Percentiles rank a stretch among this genome's conserved stretches.
phyloP scores from a whole-genome alignment of 768 basidiomycete genomes.

The Suillus occidentalis region DNA sequence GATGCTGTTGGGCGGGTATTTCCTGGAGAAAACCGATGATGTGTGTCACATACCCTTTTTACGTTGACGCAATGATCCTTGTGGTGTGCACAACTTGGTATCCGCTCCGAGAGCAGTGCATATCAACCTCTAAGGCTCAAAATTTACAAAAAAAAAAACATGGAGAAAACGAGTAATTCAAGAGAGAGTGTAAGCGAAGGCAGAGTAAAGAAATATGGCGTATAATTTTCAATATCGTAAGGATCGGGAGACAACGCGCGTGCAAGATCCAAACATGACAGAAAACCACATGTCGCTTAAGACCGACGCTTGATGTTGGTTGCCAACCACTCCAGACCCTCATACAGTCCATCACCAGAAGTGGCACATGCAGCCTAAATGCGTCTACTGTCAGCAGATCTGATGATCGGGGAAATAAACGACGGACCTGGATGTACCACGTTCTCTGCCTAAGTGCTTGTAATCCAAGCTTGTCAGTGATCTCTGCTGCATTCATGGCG shows the following conservation, averaged over 20 bases:
- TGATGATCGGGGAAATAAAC: background rate
- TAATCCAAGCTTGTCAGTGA: conserved; percentile 98
- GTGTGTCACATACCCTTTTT: background rate
- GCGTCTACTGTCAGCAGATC: conserved; percentile 18
- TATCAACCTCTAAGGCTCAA: conserved; percentile 27
- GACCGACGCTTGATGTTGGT: conserved; percentile 85
- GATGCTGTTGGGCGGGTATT: conserved; percentile 74
- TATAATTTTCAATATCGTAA: conserved; percentile 59
- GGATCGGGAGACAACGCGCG: conserved; percentile 58
- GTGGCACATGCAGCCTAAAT: conserved; percentile 94
- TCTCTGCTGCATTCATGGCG: conserved; percentile 99
- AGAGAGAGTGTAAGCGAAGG: conserved; percentile 29
- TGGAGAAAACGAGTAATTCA: conserved; percentile 22
- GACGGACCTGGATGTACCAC: conserved; percentile 94
- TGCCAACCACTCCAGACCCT: conserved; percentile 97
- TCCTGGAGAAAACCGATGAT: conserved; percentile 63
- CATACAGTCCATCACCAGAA: conserved; percentile 97
- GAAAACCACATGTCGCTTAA: conserved; percentile 42
- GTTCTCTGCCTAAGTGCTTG: conserved; percentile 96
- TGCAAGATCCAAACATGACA: conserved; percentile 45
- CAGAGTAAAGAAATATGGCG: conserved; percentile 40
- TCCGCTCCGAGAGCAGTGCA: conserved; percentile 14
- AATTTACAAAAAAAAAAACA: conserved; percentile 34
- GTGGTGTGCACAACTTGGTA: background rate
- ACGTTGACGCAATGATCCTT: background rate